phyloP scores from a whole-genome alignment of 208 protist species.

The Acanthamoeba royreba region DNA sequence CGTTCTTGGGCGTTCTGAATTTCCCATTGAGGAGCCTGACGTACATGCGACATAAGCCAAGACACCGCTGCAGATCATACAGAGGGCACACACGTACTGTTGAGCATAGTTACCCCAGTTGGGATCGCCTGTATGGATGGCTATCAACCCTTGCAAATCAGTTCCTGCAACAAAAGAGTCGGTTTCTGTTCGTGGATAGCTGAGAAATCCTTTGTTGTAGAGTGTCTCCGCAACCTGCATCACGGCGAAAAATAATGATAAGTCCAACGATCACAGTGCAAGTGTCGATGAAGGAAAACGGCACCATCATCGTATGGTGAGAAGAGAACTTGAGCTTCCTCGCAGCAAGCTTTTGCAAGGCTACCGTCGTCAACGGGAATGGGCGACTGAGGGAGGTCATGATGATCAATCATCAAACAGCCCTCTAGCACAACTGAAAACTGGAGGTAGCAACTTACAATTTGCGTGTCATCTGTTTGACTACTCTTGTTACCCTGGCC shows the following conservation, averaged over 20 bases:
- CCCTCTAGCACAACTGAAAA: too few species aligned
- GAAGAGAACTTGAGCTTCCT: slow-evolving; percentile 90
- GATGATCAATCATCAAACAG: not conserved
- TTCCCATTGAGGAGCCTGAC: slow-evolving; percentile 42
- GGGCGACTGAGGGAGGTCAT: slow-evolving; percentile 71
- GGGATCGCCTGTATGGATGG: slow-evolving; percentile 70
- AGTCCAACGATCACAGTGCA: not conserved
- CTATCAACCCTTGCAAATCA: slow-evolving; percentile 85
- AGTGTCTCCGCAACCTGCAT: slow-evolving; percentile 82
- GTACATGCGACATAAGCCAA: not conserved
- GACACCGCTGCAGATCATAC: not conserved
- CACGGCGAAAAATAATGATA: too few species aligned
- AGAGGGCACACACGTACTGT: not conserved
- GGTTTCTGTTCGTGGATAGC: slow-evolving; percentile 98
- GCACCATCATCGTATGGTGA: slow-evolving; percentile 92
- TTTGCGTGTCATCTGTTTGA: slow-evolving; percentile 59
- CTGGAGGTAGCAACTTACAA: slow-evolving; percentile 46
- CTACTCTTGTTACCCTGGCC: slow-evolving; percentile 70
- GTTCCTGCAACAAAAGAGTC: slow-evolving; percentile 85
- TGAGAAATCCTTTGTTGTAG: slow-evolving; percentile 96
- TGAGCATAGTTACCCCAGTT: slow-evolving; percentile 77
- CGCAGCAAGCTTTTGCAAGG: slow-evolving; percentile 94
- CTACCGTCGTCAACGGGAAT: slow-evolving; percentile 96
- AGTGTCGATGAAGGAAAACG: not conserved
- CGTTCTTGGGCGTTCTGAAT: slow-evolving; percentile 90